Evolutionary conservation across 2,329 filamentous ascomycete species (phyloP).

Genomic region (Phialemonium atrogriseum): DNA sequence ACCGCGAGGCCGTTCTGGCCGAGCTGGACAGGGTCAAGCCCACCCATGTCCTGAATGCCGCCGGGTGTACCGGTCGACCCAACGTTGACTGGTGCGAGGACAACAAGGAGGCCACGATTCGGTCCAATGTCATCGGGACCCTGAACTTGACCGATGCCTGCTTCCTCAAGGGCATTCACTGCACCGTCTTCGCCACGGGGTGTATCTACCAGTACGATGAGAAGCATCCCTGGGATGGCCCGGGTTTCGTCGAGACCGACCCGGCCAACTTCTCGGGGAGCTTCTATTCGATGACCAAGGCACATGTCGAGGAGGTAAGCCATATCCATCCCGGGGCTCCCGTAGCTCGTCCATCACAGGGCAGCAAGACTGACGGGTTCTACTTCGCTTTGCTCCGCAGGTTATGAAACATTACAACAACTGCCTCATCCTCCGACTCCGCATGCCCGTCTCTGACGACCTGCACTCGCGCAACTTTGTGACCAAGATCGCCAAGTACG

Average conservation of each 20-base stretch:
- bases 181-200: conserved; percentile 59
- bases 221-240: conserved; percentile 49
- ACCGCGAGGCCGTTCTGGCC: conserved; percentile 46
- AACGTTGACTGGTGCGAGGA: conserved; percentile 68
- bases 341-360: no score
- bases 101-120: conserved; percentile 58
- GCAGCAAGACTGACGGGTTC: no score
- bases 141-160: conserved; percentile 56
- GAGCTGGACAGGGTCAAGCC: conserved; percentile 52
- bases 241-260: conserved; percentile 54
- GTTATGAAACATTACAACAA: conserved; percentile 55
- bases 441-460: conserved; percentile 63
- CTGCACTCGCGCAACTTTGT: conserved; percentile 59
- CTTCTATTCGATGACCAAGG: conserved; percentile 62
- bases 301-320: conserved; percentile 53
- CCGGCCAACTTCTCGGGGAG: conserved; percentile 56
- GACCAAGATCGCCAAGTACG: conserved; percentile 60
- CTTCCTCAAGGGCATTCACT: conserved; percentile 48
- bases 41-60: conserved; percentile 59
- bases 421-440: conserved; percentile 54
- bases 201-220: conserved; percentile 61
- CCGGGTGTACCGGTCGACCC: conserved; percentile 57
- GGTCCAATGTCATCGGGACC: conserved; percentile 59
- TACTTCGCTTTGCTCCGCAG: conserved; percentile 21
- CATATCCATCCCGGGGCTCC: not conserved